phyloP scores from a whole-genome alignment of 108 stramenopile genomes.

The Fragilariopsis cylindrus region DNA sequence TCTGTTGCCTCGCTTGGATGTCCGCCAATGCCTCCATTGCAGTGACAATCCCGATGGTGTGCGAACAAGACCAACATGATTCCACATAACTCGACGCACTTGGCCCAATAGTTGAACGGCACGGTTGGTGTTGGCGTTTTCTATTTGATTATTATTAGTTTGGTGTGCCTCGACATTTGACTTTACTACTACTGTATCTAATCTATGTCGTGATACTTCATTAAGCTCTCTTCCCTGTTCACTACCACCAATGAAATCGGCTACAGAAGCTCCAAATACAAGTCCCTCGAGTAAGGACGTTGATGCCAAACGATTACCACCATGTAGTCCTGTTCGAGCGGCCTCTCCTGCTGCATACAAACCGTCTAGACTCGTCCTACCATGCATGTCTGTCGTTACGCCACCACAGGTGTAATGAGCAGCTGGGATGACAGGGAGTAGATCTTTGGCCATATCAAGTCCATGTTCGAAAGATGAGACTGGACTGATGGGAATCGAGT shows the following conservation, averaged over 20 bases:
- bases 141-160: slow-evolving; percentile 33
- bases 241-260: slow-evolving; percentile 68
- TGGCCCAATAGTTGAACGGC: slow-evolving; percentile 54
- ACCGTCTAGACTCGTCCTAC: slow-evolving; percentile 58
- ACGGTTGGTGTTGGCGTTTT: slow-evolving; percentile 35
- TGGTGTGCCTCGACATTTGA: not conserved
- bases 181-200: not conserved
- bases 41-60: slow-evolving; percentile 60
- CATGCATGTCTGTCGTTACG: slow-evolving; percentile 80
- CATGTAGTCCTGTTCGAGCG: slow-evolving; percentile 93
- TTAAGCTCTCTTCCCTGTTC: slow-evolving; percentile 27
- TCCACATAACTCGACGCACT: slow-evolving; percentile 87
- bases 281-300: slow-evolving; percentile 94
- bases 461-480: slow-evolving; percentile 49
- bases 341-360: slow-evolving; percentile 92
- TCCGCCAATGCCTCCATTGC: slow-evolving; percentile 65
- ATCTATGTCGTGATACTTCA: not conserved
- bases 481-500: slow-evolving; percentile 88
- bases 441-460: slow-evolving; percentile 79
- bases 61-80: slow-evolving; percentile 91
- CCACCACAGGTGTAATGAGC: slow-evolving; percentile 96
- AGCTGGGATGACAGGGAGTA: slow-evolving; percentile 87
- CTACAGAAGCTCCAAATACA: slow-evolving; percentile 90
- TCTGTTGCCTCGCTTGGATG: slow-evolving; percentile 55
- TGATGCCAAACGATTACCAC: slow-evolving; percentile 91